These are phyloP conservation scores for Urtica urens DNA, from an alignment of 306 rosid genomes.

Conservation along the genomic window DNA sequence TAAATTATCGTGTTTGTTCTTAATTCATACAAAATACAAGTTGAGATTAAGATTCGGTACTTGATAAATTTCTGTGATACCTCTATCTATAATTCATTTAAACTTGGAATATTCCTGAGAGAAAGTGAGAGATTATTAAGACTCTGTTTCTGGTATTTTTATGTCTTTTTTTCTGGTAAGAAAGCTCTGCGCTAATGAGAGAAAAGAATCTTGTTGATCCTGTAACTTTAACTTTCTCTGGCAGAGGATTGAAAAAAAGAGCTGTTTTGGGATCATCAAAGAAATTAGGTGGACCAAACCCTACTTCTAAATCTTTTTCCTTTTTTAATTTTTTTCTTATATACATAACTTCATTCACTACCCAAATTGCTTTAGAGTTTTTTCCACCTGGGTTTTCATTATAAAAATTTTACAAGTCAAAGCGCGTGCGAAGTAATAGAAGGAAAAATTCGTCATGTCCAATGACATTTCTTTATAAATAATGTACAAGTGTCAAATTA, in stretches of 20 bases:
- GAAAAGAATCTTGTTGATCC: slow-evolving; percentile 9
- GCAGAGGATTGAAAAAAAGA: neutral
- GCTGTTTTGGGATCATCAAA: slow-evolving; percentile 17
- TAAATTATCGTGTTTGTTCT: too few species aligned
- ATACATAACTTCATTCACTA: too few species aligned
- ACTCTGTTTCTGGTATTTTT: neutral
- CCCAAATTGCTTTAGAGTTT: too few species aligned
- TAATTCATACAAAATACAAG: too few species aligned
- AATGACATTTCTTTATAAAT: too few species aligned
- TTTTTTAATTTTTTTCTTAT: too few species aligned
- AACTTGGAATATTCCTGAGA: neutral
- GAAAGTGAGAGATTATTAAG: neutral
- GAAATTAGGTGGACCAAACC: neutral
- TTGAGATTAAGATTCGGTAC: neutral
- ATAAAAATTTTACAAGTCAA: too few species aligned
- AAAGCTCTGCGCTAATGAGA: neutral
- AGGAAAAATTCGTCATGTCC: too few species aligned
- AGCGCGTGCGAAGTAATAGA: too few species aligned
- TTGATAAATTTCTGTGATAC: neutral
- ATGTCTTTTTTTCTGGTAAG: neutral
- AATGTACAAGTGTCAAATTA: too few species aligned
- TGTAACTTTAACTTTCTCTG: neutral
- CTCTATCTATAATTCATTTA: neutral
- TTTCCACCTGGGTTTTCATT: too few species aligned
- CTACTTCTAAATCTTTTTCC: neutral